Evolutionary conservation across 2,329 filamentous ascomycete genomes (phyloP).

Genomic region (Pyrenochaeta sp.): DNA sequence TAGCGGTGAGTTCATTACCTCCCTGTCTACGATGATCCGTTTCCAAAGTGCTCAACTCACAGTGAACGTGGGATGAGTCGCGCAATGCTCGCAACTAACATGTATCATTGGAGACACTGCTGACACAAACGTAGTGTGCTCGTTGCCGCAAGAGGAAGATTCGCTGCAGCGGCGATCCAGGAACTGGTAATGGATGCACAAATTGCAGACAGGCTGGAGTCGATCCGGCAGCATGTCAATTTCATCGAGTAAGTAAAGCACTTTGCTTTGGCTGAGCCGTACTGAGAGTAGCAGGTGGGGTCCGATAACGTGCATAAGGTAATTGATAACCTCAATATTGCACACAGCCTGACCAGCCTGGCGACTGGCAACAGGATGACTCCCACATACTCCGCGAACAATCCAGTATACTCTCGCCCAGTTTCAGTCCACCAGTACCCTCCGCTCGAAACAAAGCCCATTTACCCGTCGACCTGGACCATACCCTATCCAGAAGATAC

Average conservation of each 20-base stretch:
- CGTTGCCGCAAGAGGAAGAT: slow-evolving; percentile 95
- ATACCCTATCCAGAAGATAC: slow-evolving; percentile 37
- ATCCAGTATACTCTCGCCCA: slow-evolving; percentile 22
- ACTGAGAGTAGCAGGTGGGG: slow-evolving; percentile 40
- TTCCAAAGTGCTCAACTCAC: neutral
- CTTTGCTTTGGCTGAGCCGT: no score
- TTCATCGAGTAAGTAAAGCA: slow-evolving; percentile 71
- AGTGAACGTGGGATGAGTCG: neutral
- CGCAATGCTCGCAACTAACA: neutral
- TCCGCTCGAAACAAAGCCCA: slow-evolving; percentile 30
- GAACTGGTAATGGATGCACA: slow-evolving; percentile 77
- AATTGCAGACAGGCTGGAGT: slow-evolving; percentile 82
- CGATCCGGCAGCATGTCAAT: slow-evolving; percentile 71
- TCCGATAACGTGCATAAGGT: slow-evolving; percentile 37
- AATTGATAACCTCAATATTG: slow-evolving; percentile 28
- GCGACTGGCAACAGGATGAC: slow-evolving; percentile 29
- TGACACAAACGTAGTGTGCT: slow-evolving; percentile 69
- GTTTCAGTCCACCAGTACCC: slow-evolving; percentile 24
- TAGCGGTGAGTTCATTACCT: slow-evolving; percentile 42
- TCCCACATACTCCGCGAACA: slow-evolving; percentile 28
- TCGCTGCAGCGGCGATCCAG: slow-evolving; percentile 86
- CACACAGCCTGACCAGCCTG: slow-evolving; percentile 26
- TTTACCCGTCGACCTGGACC: slow-evolving; percentile 33
- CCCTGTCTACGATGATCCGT: neutral
- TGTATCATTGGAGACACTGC: neutral